A percentile compares a stretch with the other conserved stretches of the same genome.
phyloP scores from a whole-genome alignment of 1,284 basidiomycete genomes.

The Takashimella tepidaria region DNA sequence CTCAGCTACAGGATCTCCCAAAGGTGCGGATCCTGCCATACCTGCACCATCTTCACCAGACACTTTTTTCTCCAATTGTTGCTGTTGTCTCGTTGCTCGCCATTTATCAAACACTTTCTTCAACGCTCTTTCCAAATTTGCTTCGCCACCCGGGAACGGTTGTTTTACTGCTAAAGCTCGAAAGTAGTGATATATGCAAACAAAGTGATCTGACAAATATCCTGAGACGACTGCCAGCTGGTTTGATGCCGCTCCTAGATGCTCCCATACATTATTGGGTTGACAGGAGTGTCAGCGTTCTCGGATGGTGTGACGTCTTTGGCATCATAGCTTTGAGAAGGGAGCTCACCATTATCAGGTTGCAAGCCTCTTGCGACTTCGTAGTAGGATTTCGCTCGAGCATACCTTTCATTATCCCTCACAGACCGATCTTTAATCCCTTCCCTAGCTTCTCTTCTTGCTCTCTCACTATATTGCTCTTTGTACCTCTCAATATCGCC shows the following conservation, averaged over 20 bases:
- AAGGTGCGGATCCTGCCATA: constrained; percentile 13
- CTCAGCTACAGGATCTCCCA: constrained; percentile 35
- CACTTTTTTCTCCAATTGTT: constrained; percentile 42
- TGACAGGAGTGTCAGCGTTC: too few species aligned
- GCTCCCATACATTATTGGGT: too few species aligned
- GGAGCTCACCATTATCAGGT: constrained; percentile 57
- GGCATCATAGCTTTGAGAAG: too few species aligned
- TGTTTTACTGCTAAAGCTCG: constrained; percentile 79
- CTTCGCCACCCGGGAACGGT: constrained; percentile 80
- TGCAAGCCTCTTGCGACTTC: constrained; percentile 72
- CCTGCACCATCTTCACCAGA: constrained; percentile 34
- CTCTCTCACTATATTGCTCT: constrained; percentile 62
- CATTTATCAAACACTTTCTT: constrained; percentile 59
- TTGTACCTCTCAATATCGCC: constrained; percentile 92
- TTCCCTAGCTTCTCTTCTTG: constrained; percentile 25
- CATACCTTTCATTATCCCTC: constrained; percentile 50
- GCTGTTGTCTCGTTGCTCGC: constrained; percentile 29
- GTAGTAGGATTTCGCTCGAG: constrained; percentile 72
- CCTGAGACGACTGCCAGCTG: constrained; percentile 89
- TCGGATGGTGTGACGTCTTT: too few species aligned
- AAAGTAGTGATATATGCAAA: constrained; percentile 79
- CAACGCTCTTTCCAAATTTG: constrained; percentile 73
- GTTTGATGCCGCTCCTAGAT: constrained; percentile 82
- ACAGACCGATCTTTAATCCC: constrained; percentile 4
- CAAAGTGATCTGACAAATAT: constrained; percentile 76